A percentile compares a stretch with the other conserved stretches of the same genome.
phyloP scores from a whole-genome alignment of 1,284 basidiomycete genomes.

The Fomitopsis palustris region DNA sequence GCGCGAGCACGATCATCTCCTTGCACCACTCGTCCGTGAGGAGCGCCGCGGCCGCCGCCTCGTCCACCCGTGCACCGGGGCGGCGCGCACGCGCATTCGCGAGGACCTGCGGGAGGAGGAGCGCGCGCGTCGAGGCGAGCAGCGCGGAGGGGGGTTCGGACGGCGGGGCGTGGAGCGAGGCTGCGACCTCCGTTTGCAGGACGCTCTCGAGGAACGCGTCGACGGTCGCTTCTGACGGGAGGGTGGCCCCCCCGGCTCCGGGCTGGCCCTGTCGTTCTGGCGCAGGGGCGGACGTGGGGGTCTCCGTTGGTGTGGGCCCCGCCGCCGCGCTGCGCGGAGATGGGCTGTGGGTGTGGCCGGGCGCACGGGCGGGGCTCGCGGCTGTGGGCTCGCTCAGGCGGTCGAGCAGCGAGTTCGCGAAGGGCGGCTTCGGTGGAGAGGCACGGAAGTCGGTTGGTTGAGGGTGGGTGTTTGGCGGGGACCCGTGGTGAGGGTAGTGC shows the following conservation, averaged over 20 bases:
- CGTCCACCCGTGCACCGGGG: conserved; percentile 13
- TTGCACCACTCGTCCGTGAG: conserved; percentile 23
- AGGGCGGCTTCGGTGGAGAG: background rate
- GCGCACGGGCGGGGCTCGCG: background rate
- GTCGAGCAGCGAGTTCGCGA: background rate
- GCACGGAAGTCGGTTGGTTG: background rate
- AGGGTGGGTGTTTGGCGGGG: background rate
- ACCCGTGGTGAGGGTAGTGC: background rate
- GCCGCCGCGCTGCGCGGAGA: background rate
- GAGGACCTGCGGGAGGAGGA: conserved; percentile 22
- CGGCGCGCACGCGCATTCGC: conserved; percentile 21
- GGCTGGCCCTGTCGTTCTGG: background rate
- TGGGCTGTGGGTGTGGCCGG: background rate
- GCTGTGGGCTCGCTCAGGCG: background rate
- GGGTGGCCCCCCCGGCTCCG: background rate
- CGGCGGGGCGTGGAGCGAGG: background rate
- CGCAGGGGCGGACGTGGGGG: no score
- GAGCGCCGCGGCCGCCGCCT: conserved; percentile 7
- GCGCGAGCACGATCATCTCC: conserved; percentile 21
- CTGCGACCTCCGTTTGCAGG: background rate
- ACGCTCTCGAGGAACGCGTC: conserved; percentile 6
- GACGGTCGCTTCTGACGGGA: conserved; percentile 2
- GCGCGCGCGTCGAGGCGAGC: conserved; percentile 2
- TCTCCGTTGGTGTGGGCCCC: background rate
- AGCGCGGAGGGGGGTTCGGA: background rate